Base-by-base conservation (phyloP, 164 flowering plant genomes). In the Chimonanthus salicifolius region DNA sequence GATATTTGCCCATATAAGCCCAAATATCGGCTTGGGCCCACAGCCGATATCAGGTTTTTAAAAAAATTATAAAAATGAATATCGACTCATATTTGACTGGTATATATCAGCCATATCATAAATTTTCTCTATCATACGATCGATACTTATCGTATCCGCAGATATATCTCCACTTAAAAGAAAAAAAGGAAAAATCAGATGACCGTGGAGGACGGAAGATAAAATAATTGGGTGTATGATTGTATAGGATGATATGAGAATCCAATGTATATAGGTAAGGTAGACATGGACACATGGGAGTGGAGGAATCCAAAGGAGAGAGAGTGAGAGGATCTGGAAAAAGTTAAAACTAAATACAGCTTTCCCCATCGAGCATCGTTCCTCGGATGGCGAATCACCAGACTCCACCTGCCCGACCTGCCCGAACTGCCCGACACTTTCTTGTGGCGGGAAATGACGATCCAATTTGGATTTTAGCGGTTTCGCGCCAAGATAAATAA, bases 241-340 rank as follows among this genome's bases (percentile, higher is more conserved):
- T 16, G 64, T 62, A 2, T 62, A 7, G 64, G 20, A 62, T 4
- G 60, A 58, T 9, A 33, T 33, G 33, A 58, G 79, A 77, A 73
- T 77, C 79, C 79, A 18, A 77, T 77, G 78, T 49, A 49, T 16
- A 16, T 20, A 4, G 33, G 33, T 33, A 33, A 33, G 6, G 72
- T 70, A 77, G 79, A 69, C 76, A 73, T 54, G 2, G 54, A 77
- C 79, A 70, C 79, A 74, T 77, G 74, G 70, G 67, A 43, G 21
- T 72, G 49, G 50, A 73, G 79, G 79, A 72, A 77, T 77, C 79
- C 79, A n/a, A 77, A 73, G 71, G 67, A 62, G n/a, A 16, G 64
- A 33, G 20, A 16, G n/a, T 7, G 66, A 77, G 70, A 70, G 33
- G 33, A 33, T 33, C 33, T 33, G 33, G 33, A 33, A 33, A 33